Conservation (phyloP, 495 filamentous ascomycete genomes). For the Alectoria sarmentosa region DNA sequence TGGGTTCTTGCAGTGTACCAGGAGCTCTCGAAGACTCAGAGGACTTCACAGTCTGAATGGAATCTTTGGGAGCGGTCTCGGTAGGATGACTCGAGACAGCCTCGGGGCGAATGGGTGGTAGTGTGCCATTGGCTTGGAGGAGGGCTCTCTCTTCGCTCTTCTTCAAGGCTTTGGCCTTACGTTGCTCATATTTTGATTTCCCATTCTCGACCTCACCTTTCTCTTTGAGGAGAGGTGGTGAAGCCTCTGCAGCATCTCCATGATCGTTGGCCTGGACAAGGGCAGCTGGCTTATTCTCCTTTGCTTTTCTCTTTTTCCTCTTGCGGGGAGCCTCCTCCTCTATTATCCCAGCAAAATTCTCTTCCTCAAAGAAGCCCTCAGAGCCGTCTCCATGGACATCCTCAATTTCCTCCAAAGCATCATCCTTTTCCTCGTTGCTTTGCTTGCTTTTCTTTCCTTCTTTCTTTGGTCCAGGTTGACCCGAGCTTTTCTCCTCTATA, state of each 20-base stretch:
- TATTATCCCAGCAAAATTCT: neutral
- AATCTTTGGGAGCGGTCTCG: neutral
- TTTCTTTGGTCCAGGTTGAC: slow-evolving; percentile 39
- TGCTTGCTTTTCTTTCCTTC: slow-evolving; percentile 30
- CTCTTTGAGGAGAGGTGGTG: neutral
- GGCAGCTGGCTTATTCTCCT: slow-evolving; percentile 31
- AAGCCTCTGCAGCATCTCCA: neutral
- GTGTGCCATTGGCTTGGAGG: slow-evolving; percentile 14
- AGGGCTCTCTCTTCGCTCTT: slow-evolving; percentile 14
- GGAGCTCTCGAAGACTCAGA: slow-evolving; percentile 3
- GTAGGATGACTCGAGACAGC: neutral
- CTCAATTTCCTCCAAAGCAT: neutral
- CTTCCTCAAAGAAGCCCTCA: slow-evolving; percentile 11
- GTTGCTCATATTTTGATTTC: slow-evolving; percentile 18
- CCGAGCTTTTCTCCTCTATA: slow-evolving; percentile 48
- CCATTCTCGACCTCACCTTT: neutral
- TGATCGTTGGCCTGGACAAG: slow-evolving; percentile 6
- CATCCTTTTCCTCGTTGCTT: slow-evolving; percentile 15
- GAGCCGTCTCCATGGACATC: neutral
- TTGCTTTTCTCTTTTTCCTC: slow-evolving; percentile 29
- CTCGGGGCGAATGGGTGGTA: slow-evolving; percentile 12
- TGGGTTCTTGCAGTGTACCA: neutral
- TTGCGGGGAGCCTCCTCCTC: slow-evolving; percentile 23
- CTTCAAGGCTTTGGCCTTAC: slow-evolving; percentile 18
- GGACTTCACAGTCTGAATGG: neutral